phyloP scores from a whole-genome alignment of 495 filamentous ascomycete species.

The Apodospora peruviana region DNA sequence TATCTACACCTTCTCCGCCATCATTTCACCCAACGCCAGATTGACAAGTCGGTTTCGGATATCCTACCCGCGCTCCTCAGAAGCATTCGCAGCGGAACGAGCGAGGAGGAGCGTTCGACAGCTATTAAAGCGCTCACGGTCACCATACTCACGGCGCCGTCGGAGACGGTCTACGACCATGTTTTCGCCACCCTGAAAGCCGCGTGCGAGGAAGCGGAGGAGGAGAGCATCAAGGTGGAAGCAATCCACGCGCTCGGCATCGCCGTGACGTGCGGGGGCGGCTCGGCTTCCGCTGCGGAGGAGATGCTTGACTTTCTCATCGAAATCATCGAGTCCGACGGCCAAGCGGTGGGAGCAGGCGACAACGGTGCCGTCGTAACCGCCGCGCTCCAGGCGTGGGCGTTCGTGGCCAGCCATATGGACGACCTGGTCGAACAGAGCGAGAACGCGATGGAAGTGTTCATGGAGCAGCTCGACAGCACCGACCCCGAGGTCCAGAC shows the following conservation, averaged over 20 bases:
- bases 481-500: slow-evolving; percentile 72
- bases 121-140: slow-evolving; percentile 73
- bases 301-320: slow-evolving; percentile 79
- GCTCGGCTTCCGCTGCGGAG: slow-evolving; percentile 60
- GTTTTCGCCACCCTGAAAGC: slow-evolving; percentile 60
- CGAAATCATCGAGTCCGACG: slow-evolving; percentile 83
- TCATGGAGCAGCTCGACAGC: slow-evolving; percentile 85
- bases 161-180: slow-evolving; percentile 63
- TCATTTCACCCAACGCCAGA: slow-evolving; percentile 65
- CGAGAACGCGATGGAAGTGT: slow-evolving; percentile 72
- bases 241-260: slow-evolving; percentile 72
- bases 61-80: slow-evolving; percentile 67
- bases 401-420: slow-evolving; percentile 73
- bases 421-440: slow-evolving; percentile 74
- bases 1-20: slow-evolving; percentile 70
- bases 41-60: slow-evolving; percentile 54
- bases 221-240: slow-evolving; percentile 58
- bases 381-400: slow-evolving; percentile 84
- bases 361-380: slow-evolving; percentile 74
- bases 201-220: slow-evolving; percentile 64
- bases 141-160: slow-evolving; percentile 66
- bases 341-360: slow-evolving; percentile 62
- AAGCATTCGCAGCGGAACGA: slow-evolving; percentile 65
- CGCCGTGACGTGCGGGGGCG: slow-evolving; percentile 74
- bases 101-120: slow-evolving; percentile 64